Conservation (phyloP, 345 rosid species). For the Salix suchowensis region DNA sequence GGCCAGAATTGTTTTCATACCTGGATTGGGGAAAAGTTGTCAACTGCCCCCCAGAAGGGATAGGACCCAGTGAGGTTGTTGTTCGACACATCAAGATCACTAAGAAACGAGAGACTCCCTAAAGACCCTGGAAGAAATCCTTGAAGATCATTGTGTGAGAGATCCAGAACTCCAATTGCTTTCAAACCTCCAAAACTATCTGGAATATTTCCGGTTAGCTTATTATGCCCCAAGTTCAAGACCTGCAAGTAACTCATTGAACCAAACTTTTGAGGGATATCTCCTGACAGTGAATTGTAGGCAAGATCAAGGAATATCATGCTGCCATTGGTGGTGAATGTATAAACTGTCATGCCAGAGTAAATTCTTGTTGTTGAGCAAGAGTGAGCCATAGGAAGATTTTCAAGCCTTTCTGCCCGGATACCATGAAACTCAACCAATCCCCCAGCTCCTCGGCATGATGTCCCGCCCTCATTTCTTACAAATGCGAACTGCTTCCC, state of each 20-base stretch:
- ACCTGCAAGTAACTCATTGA: slow-evolving; percentile 69
- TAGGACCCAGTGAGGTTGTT: slow-evolving; percentile 75
- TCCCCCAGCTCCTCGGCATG: slow-evolving; percentile 98
- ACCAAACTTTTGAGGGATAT: slow-evolving; percentile 67
- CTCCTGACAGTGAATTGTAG: slow-evolving; percentile 65
- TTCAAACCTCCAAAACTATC: slow-evolving; percentile 71
- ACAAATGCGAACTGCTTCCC: slow-evolving; percentile 93
- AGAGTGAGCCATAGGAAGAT: slow-evolving; percentile 79
- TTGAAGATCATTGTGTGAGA: slow-evolving; percentile 76
- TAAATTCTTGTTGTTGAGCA: slow-evolving; percentile 83
- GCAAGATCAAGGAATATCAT: slow-evolving; percentile 90
- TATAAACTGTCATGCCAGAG: slow-evolving; percentile 71
- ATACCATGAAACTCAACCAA: slow-evolving; percentile 85
- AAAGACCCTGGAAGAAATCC: slow-evolving; percentile 72
- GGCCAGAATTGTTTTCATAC: slow-evolving; percentile 87
- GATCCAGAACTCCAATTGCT: slow-evolving; percentile 81
- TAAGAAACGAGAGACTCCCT: slow-evolving; percentile 74
- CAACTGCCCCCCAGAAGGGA: slow-evolving; percentile 93
- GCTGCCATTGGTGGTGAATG: slow-evolving; percentile 71
- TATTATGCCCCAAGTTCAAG: slow-evolving; percentile 89
- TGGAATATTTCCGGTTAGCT: slow-evolving; percentile 62
- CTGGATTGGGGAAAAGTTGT: slow-evolving; percentile 80
- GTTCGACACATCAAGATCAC: slow-evolving; percentile 92
- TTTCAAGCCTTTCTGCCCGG: slow-evolving; percentile 57
- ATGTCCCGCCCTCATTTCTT: slow-evolving; percentile 93